Evolutionary conservation across 257 asterid species (phyloP), one percentile per base, ranked within the genome.

Genomic region (Echites panduratus): DNA sequence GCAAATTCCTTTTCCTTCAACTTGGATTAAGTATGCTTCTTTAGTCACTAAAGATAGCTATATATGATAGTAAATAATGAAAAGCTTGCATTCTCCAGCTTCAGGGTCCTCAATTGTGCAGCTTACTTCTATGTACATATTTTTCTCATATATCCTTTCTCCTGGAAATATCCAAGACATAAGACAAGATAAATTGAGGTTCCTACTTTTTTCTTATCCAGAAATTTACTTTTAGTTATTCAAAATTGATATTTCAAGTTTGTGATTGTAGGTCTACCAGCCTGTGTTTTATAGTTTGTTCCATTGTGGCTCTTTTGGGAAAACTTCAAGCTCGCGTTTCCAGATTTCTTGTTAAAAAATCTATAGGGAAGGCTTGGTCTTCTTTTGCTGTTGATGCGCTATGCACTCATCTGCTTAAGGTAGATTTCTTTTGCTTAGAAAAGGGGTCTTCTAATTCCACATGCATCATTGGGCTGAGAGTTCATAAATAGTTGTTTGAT

Each of bases 351-450:
- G 85, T 85, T 70, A 88, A 82, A 77, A 78, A 61, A 53, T 78
- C 86, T 32, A 50, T 91, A 0, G 99, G 90, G 59, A 86, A 85
- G 68, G 77, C 83, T 52, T 94, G 97, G 96, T 88, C 95, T 59
- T 75, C 92, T 76, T 63, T 87, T 56, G 91, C 97, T 13, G 79
- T 86, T 72, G 91, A 87, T 48, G 85, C 83, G 77, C 72, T 94
- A 35, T 79, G 87, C 79, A 76, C 86, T 45, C 87, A 82, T 78
- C 84, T 88, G 65, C 85, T 94, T 75, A 83, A 87, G 96, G 99
- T 94, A 71, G 59, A 70, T 27, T 32, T 79, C 70, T 68, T 9
- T 73, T 66, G 68, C 68, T 20, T 10, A 32, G 27, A 17, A 40
- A 61, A 72, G 3, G 38, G 47, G 41, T 53, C 20, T 32, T 48